phyloP scores from a whole-genome alignment of 2,329 filamentous ascomycete species.

The Calonectria honghensis region DNA sequence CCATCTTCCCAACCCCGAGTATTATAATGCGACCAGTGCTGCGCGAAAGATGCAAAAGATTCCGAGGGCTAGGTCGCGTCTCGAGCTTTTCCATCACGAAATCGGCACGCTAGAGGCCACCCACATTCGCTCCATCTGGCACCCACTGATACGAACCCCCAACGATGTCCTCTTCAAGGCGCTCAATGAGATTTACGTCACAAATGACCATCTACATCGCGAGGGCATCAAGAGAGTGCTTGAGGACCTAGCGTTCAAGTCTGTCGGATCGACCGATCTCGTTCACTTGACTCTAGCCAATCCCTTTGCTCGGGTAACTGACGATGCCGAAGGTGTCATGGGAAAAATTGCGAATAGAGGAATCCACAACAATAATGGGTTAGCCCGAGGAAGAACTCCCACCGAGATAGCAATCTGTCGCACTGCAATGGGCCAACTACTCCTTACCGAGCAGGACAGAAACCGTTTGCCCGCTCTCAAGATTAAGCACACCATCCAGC shows the following conservation, averaged over 20 bases:
- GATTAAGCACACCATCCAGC: conserved; percentile 15
- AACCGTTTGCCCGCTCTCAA: background rate
- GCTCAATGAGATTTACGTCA: conserved; percentile 24
- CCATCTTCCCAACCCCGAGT: conserved; percentile 12
- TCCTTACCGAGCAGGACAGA: conserved; percentile 4
- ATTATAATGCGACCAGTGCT: conserved; percentile 4
- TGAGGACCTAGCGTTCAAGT: conserved; percentile 8
- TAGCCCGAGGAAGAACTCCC: conserved; percentile 1
- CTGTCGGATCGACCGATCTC: conserved; percentile 3
- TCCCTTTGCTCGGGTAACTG: background rate
- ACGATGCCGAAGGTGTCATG: conserved; percentile 3
- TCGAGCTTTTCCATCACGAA: conserved; percentile 22
- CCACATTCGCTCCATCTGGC: conserved; percentile 18
- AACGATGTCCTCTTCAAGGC: conserved; percentile 19
- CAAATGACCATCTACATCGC: conserved; percentile 4
- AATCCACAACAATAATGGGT: conserved; percentile 17
- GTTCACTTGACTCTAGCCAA: conserved; percentile 1
- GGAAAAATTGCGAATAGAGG: conserved; percentile 12
- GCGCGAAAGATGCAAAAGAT: conserved; percentile 6
- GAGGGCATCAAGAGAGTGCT: conserved; percentile 5
- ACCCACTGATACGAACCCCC: conserved; percentile 13
- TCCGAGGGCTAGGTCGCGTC: conserved; percentile 5
- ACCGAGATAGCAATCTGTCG: conserved; percentile 21
- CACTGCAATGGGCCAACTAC: background rate
- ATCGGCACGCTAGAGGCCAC: conserved; percentile 14